Conservation (phyloP, 257 asterid genomes). For the Jacaranda mimosifolia region DNA sequence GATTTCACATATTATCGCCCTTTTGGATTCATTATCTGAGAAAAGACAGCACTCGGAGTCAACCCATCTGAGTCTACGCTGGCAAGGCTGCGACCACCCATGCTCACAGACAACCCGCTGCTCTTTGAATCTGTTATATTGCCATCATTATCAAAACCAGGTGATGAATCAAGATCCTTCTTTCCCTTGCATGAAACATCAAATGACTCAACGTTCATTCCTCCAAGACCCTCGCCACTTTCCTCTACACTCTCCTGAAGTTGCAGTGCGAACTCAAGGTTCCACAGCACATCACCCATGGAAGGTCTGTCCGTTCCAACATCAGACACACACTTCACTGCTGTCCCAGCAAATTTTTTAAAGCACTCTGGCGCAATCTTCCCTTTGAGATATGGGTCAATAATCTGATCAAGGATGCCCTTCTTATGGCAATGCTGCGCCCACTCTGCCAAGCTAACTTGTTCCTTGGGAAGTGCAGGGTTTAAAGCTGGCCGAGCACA, state of each 20-base stretch:
- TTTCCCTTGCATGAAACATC: slow-evolving; percentile 53
- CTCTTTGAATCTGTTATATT: slow-evolving; percentile 64
- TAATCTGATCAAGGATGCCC: slow-evolving; percentile 45
- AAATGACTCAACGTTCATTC: slow-evolving; percentile 37
- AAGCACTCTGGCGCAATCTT: slow-evolving; percentile 49
- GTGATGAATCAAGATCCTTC: slow-evolving; percentile 53
- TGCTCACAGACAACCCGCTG: slow-evolving; percentile 75
- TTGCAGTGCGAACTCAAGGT: slow-evolving; percentile 51
- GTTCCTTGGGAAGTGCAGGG: slow-evolving; percentile 49
- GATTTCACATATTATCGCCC: slow-evolving; percentile 53
- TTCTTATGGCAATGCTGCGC: slow-evolving; percentile 39
- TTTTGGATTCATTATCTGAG: slow-evolving; percentile 83
- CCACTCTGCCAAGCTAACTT: slow-evolving; percentile 58
- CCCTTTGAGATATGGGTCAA: slow-evolving; percentile 50
- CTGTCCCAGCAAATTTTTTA: slow-evolving; percentile 48
- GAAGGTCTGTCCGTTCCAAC: slow-evolving; percentile 52
- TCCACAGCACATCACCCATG: slow-evolving; percentile 58
- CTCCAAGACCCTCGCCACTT: slow-evolving; percentile 57
- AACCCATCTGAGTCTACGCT: slow-evolving; percentile 78
- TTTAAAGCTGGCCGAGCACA: slow-evolving; percentile 50
- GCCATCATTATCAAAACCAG: slow-evolving; percentile 51
- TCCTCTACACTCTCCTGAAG: slow-evolving; percentile 69
- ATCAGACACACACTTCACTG: slow-evolving; percentile 47
- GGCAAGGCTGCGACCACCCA: slow-evolving; percentile 79
- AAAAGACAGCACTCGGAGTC: slow-evolving; percentile 81